A percentile compares a stretch with the other conserved stretches of the same genome.
phyloP scores from a whole-genome alignment of 1,284 basidiomycete species.

The Trametes pubescens region DNA sequence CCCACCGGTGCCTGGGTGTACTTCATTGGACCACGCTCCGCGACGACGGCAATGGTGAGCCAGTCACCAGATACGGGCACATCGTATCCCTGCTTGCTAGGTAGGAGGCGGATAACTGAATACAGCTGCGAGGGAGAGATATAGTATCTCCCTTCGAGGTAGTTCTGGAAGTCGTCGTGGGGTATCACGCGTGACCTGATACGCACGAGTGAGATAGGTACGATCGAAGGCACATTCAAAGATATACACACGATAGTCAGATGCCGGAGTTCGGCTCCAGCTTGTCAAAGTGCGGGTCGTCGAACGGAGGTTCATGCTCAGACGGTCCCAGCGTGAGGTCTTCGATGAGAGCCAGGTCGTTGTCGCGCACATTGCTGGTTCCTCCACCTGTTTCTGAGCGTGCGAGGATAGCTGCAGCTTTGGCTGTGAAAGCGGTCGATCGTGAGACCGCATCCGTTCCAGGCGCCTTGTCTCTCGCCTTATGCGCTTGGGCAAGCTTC shows the following conservation, averaged over 20 bases:
- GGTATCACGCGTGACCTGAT: slow-evolving; percentile 75
- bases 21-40: slow-evolving; percentile 81
- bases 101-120: slow-evolving; percentile 79
- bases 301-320: slow-evolving; percentile 68
- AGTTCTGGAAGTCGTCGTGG: slow-evolving; percentile 83
- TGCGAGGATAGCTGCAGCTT: slow-evolving; percentile 15
- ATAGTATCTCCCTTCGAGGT: slow-evolving; percentile 86
- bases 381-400: not conserved
- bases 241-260: slow-evolving; percentile 71
- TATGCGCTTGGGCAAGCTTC: slow-evolving; percentile 53
- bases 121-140: slow-evolving; percentile 90
- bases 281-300: slow-evolving; percentile 77
- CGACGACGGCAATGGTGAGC: slow-evolving; percentile 90
- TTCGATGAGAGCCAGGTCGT: slow-evolving; percentile 76
- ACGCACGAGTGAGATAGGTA: slow-evolving; percentile 9
- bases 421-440: slow-evolving; percentile 55
- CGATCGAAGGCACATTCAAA: slow-evolving; percentile 10
- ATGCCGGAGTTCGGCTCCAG: slow-evolving; percentile 92
- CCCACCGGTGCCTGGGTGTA: slow-evolving; percentile 71
- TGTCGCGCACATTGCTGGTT: slow-evolving; percentile 57
- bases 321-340: slow-evolving; percentile 79
- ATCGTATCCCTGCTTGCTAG: slow-evolving; percentile 86
- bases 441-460: slow-evolving; percentile 40
- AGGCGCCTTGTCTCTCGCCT: slow-evolving; percentile 32
- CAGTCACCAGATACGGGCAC: slow-evolving; percentile 93